Conservation (phyloP, 257 asterid species). For the Solanum sitiens region DNA sequence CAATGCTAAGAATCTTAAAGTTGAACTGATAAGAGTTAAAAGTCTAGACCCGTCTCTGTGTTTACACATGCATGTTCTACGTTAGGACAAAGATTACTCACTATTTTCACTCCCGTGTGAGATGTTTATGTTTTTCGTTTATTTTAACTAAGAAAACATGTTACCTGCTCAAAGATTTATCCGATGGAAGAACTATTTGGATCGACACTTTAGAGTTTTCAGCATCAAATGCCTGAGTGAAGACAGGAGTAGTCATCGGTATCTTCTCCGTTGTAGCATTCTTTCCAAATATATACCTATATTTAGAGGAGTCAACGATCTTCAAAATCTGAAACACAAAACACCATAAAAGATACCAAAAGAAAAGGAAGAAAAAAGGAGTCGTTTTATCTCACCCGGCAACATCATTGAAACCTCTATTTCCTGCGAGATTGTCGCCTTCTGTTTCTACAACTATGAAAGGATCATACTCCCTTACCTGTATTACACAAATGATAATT, state of each 20-base stretch:
- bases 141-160: not conserved
- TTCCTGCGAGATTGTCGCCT: slow-evolving; percentile 61
- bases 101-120: not conserved
- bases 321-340: not conserved
- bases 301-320: not conserved
- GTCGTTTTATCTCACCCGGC: slow-evolving; percentile 52
- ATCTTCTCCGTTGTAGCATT: slow-evolving; percentile 68
- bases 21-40: not conserved
- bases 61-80: not conserved
- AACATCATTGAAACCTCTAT: slow-evolving; percentile 69
- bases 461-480: slow-evolving; percentile 73
- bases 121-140: not conserved
- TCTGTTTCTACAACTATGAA: slow-evolving; percentile 67
- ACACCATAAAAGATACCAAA: not conserved
- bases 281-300: slow-evolving; percentile 85
- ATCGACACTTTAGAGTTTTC: slow-evolving; percentile 52
- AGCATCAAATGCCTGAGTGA: slow-evolving; percentile 52
- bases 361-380: not conserved
- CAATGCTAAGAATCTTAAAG: not conserved
- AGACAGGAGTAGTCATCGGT: slow-evolving; percentile 89
- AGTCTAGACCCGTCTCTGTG: not conserved
- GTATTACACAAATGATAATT: not conserved
- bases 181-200: slow-evolving; percentile 80
- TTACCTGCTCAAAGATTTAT: slow-evolving; percentile 66
- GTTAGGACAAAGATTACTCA: not conserved